Evolutionary conservation across 106 monocot species (phyloP).

Genomic region (Xerophyta viscosa): DNA sequence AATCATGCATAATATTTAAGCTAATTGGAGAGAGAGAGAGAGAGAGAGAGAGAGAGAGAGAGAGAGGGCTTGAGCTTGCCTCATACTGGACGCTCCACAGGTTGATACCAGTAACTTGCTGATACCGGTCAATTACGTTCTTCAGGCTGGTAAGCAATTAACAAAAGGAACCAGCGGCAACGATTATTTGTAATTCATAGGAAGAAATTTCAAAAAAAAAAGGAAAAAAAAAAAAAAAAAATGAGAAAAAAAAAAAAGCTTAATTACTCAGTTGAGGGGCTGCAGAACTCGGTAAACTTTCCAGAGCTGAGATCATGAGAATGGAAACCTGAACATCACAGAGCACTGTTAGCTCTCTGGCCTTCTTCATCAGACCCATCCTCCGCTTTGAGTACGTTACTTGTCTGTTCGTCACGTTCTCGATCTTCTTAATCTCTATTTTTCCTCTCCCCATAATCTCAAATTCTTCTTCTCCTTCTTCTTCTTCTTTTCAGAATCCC

Average conservation of each 20-base stretch:
- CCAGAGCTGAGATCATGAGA: slow-evolving; percentile 75
- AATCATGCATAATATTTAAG: too few relatives aligned
- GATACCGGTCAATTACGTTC: slow-evolving; percentile 59
- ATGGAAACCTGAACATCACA: slow-evolving; percentile 79
- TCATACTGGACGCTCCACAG: slow-evolving; percentile 81
- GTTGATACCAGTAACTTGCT: slow-evolving; percentile 41
- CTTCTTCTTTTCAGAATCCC: too few relatives aligned
- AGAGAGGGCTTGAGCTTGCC: slow-evolving; percentile 15
- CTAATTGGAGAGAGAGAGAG: too few relatives aligned
- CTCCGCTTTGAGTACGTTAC: slow-evolving; percentile 92
- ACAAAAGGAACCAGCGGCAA: background rate
- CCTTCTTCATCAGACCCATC: slow-evolving; percentile 83
- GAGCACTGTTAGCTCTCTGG: slow-evolving; percentile 79
- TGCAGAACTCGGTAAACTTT: slow-evolving; percentile 78
- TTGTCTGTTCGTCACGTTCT: slow-evolving; percentile 87
- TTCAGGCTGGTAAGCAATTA: slow-evolving; percentile 32
- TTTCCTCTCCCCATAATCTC: slow-evolving; percentile 67
- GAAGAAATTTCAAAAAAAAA: background rate
- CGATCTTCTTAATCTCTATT: slow-evolving; percentile 95
- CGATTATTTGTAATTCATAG: background rate
- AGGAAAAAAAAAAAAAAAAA: background rate
- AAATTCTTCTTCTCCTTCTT: slow-evolving; percentile 1
- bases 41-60: too few relatives aligned
- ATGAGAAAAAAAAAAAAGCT: background rate
- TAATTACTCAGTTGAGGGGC: slow-evolving; percentile 63